A percentile compares a stretch with the other conserved stretches of the same genome.
Evolutionary conservation across 2,329 filamentous ascomycete species (phyloP).

Genomic region (Clarireedia homoeocarpa): DNA sequence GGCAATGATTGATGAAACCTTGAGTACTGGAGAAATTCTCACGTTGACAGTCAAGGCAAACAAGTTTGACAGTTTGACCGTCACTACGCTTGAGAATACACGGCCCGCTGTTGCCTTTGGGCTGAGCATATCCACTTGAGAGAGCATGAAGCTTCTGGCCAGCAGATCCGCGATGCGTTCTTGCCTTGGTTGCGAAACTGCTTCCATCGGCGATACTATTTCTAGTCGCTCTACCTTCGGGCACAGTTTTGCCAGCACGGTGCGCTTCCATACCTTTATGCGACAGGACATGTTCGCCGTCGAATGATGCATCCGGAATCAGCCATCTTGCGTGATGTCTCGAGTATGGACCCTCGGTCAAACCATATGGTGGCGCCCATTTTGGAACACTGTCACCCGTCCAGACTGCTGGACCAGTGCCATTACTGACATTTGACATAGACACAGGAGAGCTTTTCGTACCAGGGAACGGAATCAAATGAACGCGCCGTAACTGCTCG

Average conservation of each 20-base stretch:
- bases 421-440: constrained; percentile 64
- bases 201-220: constrained; percentile 58
- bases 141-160: constrained; percentile 62
- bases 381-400: constrained; percentile 59
- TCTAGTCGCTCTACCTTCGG: constrained; percentile 72
- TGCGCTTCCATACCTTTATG: constrained; percentile 18
- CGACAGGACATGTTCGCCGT: constrained; percentile 49
- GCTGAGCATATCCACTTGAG: constrained; percentile 60
- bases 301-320: constrained; percentile 79
- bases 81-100: constrained; percentile 82
- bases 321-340: constrained; percentile 96
- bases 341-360: constrained; percentile 85
- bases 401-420: constrained; percentile 63
- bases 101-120: constrained; percentile 76
- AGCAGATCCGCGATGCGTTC: constrained; percentile 48
- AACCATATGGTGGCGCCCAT: constrained; percentile 83
- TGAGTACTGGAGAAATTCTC: constrained; percentile 94
- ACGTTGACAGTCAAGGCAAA: constrained; percentile 80
- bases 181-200: constrained; percentile 37
- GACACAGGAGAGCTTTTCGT: constrained; percentile 53
- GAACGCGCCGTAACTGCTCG: constrained; percentile 87
- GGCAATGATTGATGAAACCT: constrained; percentile 98
- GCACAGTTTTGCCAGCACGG: constrained; percentile 34
- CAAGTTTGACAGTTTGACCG: constrained; percentile 78
- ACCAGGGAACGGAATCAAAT: constrained; percentile 83